A percentile compares a stretch with the other conserved stretches of the same genome.
Conservation (phyloP, 179 eudicot species). For the Amaranthus tricolor region DNA sequence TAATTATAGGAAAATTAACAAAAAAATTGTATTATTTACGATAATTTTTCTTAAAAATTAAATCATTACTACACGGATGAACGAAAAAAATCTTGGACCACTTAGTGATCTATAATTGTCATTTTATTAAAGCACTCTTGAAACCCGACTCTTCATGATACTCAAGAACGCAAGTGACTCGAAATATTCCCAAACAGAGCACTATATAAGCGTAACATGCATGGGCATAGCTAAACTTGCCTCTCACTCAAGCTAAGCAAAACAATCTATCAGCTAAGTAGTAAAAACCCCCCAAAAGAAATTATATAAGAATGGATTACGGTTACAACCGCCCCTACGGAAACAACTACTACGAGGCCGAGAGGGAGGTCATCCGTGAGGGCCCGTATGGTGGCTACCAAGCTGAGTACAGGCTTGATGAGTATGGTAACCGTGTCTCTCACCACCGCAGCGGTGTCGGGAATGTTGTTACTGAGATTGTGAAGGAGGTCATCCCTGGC, state of each 20-base stretch:
- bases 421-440: slow-evolving; percentile 15
- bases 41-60: too few relatives aligned
- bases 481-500: slow-evolving; percentile 9
- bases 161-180: neutral
- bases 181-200: slow-evolving; percentile 7
- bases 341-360: slow-evolving; percentile 20
- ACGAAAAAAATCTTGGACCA: too few relatives aligned
- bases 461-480: slow-evolving; percentile 8
- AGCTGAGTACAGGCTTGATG: slow-evolving; percentile 23
- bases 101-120: neutral
- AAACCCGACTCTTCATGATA: neutral
- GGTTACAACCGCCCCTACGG: slow-evolving; percentile 7
- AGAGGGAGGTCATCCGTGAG: slow-evolving; percentile 21
- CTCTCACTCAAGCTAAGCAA: slow-evolving; percentile 11
- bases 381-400: slow-evolving; percentile 23
- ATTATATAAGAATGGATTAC: slow-evolving; percentile 17
- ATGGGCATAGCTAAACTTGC: slow-evolving; percentile 1
- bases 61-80: too few relatives aligned
- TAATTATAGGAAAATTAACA: too few relatives aligned
- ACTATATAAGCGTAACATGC: slow-evolving; percentile 18
- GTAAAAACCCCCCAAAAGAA: slow-evolving; percentile 1
- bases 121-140: neutral
- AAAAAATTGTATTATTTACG: too few relatives aligned
- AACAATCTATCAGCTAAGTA: neutral
- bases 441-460: slow-evolving; percentile 7